Conservation (phyloP, 2,329 filamentous ascomycete genomes). For the Hypoxylon sp. region DNA sequence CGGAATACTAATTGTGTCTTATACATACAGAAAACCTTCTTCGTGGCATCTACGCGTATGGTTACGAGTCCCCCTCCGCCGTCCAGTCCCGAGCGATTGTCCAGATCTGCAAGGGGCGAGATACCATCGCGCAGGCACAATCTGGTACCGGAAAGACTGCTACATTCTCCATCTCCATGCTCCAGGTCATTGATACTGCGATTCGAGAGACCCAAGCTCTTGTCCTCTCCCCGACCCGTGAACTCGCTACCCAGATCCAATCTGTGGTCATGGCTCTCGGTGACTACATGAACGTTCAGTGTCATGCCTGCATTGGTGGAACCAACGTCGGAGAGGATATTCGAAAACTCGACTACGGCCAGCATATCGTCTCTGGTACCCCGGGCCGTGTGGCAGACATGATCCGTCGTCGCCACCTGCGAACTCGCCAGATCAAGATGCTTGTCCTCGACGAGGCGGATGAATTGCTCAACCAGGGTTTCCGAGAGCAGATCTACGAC, state of each 20-base stretch:
- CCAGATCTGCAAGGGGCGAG: conserved; percentile 98
- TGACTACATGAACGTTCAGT: conserved; percentile 99
- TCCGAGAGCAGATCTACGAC: conserved; percentile 98
- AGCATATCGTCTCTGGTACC: conserved; percentile 97
- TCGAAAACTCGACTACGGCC: conserved; percentile 95
- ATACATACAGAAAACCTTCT: conserved; percentile 82
- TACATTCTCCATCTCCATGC: conserved; percentile 95
- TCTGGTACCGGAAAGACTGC: conserved; percentile 97
- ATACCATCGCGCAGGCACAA: conserved; percentile 98
- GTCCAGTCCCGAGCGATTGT: conserved; percentile 98
- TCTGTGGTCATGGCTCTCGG: conserved; percentile 99
- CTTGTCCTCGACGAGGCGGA: conserved; percentile 73
- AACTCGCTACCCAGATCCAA: conserved; percentile 98
- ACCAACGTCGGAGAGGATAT: conserved; percentile 99
- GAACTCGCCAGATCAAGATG: conserved; percentile 75
- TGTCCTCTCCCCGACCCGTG: conserved; percentile 94
- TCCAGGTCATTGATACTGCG: conserved; percentile 94
- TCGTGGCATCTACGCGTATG: conserved; percentile 97
- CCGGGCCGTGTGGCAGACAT: conserved; percentile 88
- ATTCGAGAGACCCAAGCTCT: conserved; percentile 94
- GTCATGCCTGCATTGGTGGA: conserved; percentile 97
- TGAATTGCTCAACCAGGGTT: conserved; percentile 86
- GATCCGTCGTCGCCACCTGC: conserved; percentile 69
- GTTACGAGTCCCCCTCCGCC: conserved; percentile 97
- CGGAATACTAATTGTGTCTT: conserved; percentile 28